Conservation (phyloP, 2,329 filamentous ascomycete species). For the Talaromyces amestolkiae region DNA sequence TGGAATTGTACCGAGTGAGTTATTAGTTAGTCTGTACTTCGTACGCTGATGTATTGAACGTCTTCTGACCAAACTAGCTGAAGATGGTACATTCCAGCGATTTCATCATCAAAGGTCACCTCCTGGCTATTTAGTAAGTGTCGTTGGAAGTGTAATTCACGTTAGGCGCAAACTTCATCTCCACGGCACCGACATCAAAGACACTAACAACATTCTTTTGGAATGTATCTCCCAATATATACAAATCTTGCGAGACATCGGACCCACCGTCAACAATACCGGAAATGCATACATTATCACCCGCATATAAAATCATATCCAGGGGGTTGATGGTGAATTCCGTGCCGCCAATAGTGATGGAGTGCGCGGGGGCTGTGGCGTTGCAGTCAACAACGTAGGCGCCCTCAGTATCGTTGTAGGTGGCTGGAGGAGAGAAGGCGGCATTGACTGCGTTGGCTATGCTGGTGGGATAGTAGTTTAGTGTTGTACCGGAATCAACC, state of each 20-base stretch:
- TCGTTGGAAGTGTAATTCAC: slow-evolving; percentile 22
- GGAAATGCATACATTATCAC: slow-evolving; percentile 25
- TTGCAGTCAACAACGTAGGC: slow-evolving; percentile 28
- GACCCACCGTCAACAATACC: slow-evolving; percentile 28
- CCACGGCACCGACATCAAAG: slow-evolving; percentile 49
- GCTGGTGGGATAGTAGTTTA: slow-evolving; percentile 40
- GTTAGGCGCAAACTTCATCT: slow-evolving; percentile 47
- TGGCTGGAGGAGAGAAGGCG: slow-evolving; percentile 45
- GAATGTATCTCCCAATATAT: slow-evolving; percentile 49
- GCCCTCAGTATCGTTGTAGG: slow-evolving; percentile 29
- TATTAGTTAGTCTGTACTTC: too few relatives aligned
- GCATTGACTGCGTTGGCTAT: slow-evolving; percentile 42
- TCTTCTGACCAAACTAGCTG: neutral
- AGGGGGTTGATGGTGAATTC: slow-evolving; percentile 32
- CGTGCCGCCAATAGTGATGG: slow-evolving; percentile 24
- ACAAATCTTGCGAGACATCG: slow-evolving; percentile 30
- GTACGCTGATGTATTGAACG: too few relatives aligned
- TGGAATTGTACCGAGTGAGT: too few relatives aligned
- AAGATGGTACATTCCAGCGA: neutral
- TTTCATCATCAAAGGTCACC: neutral
- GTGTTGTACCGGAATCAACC: slow-evolving; percentile 29
- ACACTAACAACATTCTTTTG: slow-evolving; percentile 52
- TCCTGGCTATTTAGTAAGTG: slow-evolving; percentile 14
- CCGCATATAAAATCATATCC: slow-evolving; percentile 33
- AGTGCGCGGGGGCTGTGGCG: neutral